Evolutionary conservation across 139 green algal species (phyloP).

Genomic region (Pleodorina starrii): DNA sequence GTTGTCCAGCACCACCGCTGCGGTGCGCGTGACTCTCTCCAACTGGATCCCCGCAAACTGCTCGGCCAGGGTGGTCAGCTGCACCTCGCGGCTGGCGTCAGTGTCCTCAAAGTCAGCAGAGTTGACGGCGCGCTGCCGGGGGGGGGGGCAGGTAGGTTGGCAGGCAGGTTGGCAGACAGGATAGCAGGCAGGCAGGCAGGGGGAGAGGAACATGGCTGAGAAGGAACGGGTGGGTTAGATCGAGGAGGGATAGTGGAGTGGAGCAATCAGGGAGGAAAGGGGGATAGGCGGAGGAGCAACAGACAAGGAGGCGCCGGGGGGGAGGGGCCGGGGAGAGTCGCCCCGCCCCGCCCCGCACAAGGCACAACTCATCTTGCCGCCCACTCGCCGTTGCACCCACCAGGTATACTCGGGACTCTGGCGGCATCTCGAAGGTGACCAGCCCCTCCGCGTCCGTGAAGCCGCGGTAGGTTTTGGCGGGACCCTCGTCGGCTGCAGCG

Average conservation of each 20-base stretch:
- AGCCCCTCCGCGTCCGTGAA: constrained; percentile 50
- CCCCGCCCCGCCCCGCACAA: too few species aligned
- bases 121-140: constrained; percentile 13
- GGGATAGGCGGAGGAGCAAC: too few species aligned
- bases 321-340: too few species aligned
- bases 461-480: background rate
- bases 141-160: background rate
- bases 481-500: background rate
- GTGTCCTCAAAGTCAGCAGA: constrained; percentile 31
- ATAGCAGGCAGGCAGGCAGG: too few species aligned
- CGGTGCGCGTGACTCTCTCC: constrained; percentile 53
- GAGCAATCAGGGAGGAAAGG: too few species aligned
- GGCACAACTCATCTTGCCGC: too few species aligned
- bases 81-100: background rate
- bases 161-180: too few species aligned
- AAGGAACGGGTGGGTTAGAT: too few species aligned
- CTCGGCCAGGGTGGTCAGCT: constrained; percentile 45
- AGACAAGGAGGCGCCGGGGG: too few species aligned
- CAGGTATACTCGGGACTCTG: constrained; percentile 14
- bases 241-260: too few species aligned
- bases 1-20: constrained; percentile 26
- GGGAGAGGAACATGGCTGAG: too few species aligned
- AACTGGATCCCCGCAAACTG: constrained; percentile 63
- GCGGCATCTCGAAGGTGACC: constrained; percentile 52
- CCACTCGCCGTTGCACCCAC: too few species aligned